These are phyloP conservation scores for Combretum micranthum DNA, from an alignment of 345 rosid genomes.

Conservation along the genomic window DNA sequence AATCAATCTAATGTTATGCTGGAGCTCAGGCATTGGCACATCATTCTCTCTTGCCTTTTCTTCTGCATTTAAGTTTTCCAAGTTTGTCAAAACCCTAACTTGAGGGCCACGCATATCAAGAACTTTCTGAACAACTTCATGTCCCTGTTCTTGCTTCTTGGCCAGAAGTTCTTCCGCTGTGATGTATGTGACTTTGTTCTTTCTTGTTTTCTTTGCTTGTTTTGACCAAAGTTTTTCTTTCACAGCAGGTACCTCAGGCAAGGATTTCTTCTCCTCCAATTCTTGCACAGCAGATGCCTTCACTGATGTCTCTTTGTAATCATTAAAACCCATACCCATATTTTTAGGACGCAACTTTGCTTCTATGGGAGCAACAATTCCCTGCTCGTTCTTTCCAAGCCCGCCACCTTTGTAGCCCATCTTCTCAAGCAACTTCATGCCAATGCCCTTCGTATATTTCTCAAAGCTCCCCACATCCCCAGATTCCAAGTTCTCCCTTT, in stretches of 20 bases:
- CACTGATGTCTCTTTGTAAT: conserved; percentile 54
- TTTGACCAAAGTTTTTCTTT: conserved; percentile 65
- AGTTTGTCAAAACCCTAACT: conserved; percentile 70
- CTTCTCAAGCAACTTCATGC: conserved; percentile 71
- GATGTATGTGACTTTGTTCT: conserved; percentile 20
- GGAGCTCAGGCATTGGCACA: conserved; percentile 94
- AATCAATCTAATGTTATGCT: conserved; percentile 68
- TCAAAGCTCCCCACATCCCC: conserved; percentile 62
- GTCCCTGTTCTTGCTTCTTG: conserved; percentile 68
- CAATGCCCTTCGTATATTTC: conserved; percentile 78
- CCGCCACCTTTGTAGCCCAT: conserved; percentile 96
- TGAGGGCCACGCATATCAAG: conserved; percentile 95
- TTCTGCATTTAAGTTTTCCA: conserved; percentile 88
- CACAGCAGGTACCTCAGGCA: conserved; percentile 17
- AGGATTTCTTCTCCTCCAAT: conserved; percentile 54
- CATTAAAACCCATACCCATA: conserved; percentile 91
- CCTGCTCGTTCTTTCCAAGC: conserved; percentile 80
- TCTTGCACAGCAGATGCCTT: conserved; percentile 34
- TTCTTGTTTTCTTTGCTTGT: conserved; percentile 15
- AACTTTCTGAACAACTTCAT: conserved; percentile 77
- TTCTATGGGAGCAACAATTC: conserved; percentile 78
- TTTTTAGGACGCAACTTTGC: conserved; percentile 85
- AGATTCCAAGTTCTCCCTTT: conserved; percentile 28
- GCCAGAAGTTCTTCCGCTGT: conserved; percentile 74
- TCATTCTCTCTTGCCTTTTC: conserved; percentile 78